phyloP scores from a whole-genome alignment of 2,329 filamentous ascomycete genomes.

The Torrubiella hemipterigena region DNA sequence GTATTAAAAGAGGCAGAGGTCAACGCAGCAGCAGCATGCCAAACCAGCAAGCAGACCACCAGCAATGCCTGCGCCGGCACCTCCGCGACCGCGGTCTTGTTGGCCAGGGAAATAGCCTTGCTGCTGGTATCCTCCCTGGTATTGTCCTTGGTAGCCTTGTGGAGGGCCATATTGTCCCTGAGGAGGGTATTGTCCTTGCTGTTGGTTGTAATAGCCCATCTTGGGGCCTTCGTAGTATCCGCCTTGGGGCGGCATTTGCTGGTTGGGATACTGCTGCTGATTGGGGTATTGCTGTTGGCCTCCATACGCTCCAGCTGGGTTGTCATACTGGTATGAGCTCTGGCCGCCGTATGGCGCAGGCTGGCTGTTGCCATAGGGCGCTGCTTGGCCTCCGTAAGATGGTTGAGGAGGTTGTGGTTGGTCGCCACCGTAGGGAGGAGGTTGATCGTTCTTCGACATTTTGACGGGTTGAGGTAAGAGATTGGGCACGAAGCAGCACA shows the following conservation, averaged over 20 bases:
- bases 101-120: slow-evolving; percentile 24
- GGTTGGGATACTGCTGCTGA: slow-evolving; percentile 16
- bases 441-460: slow-evolving; percentile 34
- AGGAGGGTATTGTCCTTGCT: slow-evolving; percentile 14
- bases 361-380: background rate
- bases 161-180: slow-evolving; percentile 22
- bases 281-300: slow-evolving; percentile 15
- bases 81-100: slow-evolving; percentile 15
- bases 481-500: background rate
- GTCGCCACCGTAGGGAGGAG: slow-evolving; percentile 32
- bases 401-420: slow-evolving; percentile 26
- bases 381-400: slow-evolving; percentile 26
- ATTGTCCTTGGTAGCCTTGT: slow-evolving; percentile 23
- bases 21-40: slow-evolving; percentile 48
- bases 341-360: background rate
- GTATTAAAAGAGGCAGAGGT: too few relatives aligned
- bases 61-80: slow-evolving; percentile 19
- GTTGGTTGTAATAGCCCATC: slow-evolving; percentile 32
- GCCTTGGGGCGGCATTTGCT: slow-evolving; percentile 14
- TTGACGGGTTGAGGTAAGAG: slow-evolving; percentile 3
- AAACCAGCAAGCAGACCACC: slow-evolving; percentile 36
- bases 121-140: slow-evolving; percentile 15
- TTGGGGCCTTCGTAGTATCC: slow-evolving; percentile 28
- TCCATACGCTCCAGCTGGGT: too few relatives aligned
- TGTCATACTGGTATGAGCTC: slow-evolving; percentile 13